Conservation (phyloP, 2,329 filamentous ascomycete genomes). For the Magnaporthales sp. region DNA sequence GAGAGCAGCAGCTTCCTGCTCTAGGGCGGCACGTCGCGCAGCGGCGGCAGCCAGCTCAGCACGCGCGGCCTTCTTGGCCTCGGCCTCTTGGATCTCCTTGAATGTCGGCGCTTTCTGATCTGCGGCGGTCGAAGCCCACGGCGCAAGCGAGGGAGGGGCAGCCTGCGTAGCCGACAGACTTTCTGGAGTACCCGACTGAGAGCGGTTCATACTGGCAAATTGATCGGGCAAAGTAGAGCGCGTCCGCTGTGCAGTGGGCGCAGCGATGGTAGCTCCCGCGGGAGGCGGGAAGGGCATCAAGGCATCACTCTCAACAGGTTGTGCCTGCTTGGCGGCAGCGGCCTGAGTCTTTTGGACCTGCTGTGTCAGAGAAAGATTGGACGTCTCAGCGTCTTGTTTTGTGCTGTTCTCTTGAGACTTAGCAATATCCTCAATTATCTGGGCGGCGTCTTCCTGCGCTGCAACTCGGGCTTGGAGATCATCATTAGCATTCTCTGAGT, state of each 20-base stretch:
- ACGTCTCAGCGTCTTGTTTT: constrained; percentile 25
- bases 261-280: constrained; percentile 65
- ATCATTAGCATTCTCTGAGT: constrained; percentile 13
- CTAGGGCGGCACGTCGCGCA: constrained; percentile 65
- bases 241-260: constrained; percentile 79
- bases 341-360: constrained; percentile 71
- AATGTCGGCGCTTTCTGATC: constrained; percentile 82
- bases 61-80: constrained; percentile 87
- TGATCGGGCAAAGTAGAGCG: constrained; percentile 76
- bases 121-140: constrained; percentile 90
- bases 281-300: constrained; percentile 67
- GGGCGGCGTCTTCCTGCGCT: constrained; percentile 6
- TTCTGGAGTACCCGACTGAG: constrained; percentile 71
- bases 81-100: constrained; percentile 93
- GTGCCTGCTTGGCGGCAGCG: constrained; percentile 42
- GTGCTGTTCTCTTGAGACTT: constrained; percentile 1
- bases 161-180: constrained; percentile 27
- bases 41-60: constrained; percentile 74
- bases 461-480: background rate
- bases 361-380: constrained; percentile 62
- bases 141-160: constrained; percentile 65
- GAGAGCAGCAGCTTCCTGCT: constrained; percentile 62
- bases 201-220: constrained; percentile 44
- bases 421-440: constrained; percentile 8
- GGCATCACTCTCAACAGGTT: constrained; percentile 37